Conservation (phyloP, 2,329 filamentous ascomycete genomes). For the Pyrenochaeta sp. region DNA sequence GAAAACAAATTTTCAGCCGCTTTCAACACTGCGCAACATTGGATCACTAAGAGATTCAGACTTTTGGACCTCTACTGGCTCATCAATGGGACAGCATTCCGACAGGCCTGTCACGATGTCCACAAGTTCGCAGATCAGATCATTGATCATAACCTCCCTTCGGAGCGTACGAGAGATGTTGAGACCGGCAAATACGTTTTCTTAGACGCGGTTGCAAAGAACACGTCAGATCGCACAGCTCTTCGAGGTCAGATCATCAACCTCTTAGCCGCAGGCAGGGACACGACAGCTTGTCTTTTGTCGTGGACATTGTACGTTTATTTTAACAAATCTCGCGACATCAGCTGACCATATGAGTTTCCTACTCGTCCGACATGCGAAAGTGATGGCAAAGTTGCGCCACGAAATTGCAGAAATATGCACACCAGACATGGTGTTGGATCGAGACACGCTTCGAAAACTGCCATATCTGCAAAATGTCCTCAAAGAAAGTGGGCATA, state of each 20-base stretch:
- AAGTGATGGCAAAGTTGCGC: slow-evolving; percentile 42
- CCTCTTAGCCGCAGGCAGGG: slow-evolving; percentile 45
- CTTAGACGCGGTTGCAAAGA: slow-evolving; percentile 45
- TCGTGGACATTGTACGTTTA: slow-evolving; percentile 37
- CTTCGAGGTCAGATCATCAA: slow-evolving; percentile 53
- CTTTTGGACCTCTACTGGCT: slow-evolving; percentile 54
- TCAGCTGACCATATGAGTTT: slow-evolving; percentile 17
- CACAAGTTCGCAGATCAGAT: slow-evolving; percentile 52
- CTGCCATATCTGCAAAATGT: slow-evolving; percentile 34
- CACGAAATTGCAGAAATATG: slow-evolving; percentile 35
- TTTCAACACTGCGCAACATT: slow-evolving; percentile 49
- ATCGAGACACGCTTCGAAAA: slow-evolving; percentile 51
- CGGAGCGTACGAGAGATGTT: slow-evolving; percentile 24
- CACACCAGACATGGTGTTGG: slow-evolving; percentile 48
- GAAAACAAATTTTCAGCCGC: slow-evolving; percentile 45
- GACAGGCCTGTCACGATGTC: slow-evolving; percentile 20
- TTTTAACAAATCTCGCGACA: neutral
- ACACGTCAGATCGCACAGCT: slow-evolving; percentile 46
- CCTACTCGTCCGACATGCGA: slow-evolving; percentile 43
- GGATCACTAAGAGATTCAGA: slow-evolving; percentile 45
- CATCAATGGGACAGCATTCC: slow-evolving; percentile 43
- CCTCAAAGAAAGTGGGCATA: slow-evolving; percentile 51
- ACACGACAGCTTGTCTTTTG: too few species aligned
- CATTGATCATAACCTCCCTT: slow-evolving; percentile 53
- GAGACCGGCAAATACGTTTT: slow-evolving; percentile 46